Evolutionary conservation across 331 rosid species (phyloP).

Genomic region (Acacia pycnantha): DNA sequence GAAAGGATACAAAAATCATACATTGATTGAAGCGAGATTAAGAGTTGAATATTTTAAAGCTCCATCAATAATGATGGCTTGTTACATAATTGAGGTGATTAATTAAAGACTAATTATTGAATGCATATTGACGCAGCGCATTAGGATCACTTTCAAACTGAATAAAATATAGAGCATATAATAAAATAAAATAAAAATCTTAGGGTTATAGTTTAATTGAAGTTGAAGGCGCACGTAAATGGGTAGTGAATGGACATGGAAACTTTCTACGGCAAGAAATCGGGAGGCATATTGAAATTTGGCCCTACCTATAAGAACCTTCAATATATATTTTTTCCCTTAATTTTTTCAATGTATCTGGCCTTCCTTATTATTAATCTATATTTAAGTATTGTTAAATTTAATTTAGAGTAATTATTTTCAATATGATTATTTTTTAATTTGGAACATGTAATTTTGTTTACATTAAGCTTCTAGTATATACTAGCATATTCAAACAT

Average conservation of each 20-base stretch:
- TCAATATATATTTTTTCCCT: neutral
- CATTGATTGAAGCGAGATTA: neutral
- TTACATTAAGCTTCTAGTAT: neutral
- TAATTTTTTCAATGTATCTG: neutral
- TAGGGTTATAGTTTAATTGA: neutral
- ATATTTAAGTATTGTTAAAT: neutral
- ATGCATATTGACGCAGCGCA: neutral
- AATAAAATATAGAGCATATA: neutral
- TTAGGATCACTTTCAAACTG: slow-evolving; percentile 1
- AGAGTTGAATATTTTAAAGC: slow-evolving; percentile 4
- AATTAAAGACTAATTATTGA: neutral
- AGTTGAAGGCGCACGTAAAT: neutral
- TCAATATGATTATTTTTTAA: too few species aligned
- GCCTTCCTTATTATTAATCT: neutral
- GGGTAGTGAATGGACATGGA: neutral
- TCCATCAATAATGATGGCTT: neutral
- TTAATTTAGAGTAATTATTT: neutral
- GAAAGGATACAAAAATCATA: slow-evolving; percentile 14
- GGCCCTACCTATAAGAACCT: neutral
- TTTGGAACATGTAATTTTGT: neutral
- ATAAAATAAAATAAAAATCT: neutral
- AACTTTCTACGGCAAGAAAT: neutral
- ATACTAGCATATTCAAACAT: neutral
- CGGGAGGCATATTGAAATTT: neutral
- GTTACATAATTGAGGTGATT: neutral